Evolutionary conservation across 2,329 filamentous ascomycete species (phyloP).

Genomic region (Herpomyces periplanetae): DNA sequence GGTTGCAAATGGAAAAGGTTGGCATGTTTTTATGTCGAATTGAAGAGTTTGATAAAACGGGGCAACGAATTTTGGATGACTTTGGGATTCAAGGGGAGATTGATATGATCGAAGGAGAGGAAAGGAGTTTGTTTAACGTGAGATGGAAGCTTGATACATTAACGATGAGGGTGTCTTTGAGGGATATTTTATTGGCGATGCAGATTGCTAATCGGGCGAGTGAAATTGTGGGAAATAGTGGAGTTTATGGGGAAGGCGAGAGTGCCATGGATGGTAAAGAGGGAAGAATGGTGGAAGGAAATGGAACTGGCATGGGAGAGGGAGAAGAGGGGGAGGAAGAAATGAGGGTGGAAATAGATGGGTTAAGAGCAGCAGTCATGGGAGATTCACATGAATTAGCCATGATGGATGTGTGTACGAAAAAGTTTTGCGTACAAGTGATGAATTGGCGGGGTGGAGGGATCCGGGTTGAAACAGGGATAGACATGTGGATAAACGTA

Average conservation of each 20-base stretch:
- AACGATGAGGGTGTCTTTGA: constrained; percentile 51
- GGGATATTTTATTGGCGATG: constrained; percentile 69
- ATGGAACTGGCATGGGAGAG: too few relatives aligned
- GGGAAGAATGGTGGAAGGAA: constrained; percentile 47
- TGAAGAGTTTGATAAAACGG: constrained; percentile 74
- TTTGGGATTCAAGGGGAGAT: constrained; percentile 70
- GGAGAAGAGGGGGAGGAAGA: too few relatives aligned
- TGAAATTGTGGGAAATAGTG: too few relatives aligned
- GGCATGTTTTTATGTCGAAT: constrained; percentile 97
- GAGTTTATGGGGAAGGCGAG: too few relatives aligned
- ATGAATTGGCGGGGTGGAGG: constrained; percentile 63
- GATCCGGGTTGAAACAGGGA: constrained; percentile 54
- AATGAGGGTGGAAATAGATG: constrained; percentile 46
- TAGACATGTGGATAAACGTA: constrained; percentile 77
- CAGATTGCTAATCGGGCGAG: constrained; percentile 72
- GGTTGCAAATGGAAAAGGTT: constrained; percentile 62
- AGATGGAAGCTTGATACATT: constrained; percentile 62
- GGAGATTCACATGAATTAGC: constrained; percentile 84
- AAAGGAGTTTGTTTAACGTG: constrained; percentile 28
- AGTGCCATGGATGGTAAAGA: constrained; percentile 18
- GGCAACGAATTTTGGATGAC: constrained; percentile 71
- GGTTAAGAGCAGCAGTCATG: constrained; percentile 64
- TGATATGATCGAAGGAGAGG: constrained; percentile 23
- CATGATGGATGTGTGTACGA: constrained; percentile 67
- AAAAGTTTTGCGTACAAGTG: constrained; percentile 46